Conservation (phyloP, 169 alveolate species). For the Blepharisma undulans region DNA sequence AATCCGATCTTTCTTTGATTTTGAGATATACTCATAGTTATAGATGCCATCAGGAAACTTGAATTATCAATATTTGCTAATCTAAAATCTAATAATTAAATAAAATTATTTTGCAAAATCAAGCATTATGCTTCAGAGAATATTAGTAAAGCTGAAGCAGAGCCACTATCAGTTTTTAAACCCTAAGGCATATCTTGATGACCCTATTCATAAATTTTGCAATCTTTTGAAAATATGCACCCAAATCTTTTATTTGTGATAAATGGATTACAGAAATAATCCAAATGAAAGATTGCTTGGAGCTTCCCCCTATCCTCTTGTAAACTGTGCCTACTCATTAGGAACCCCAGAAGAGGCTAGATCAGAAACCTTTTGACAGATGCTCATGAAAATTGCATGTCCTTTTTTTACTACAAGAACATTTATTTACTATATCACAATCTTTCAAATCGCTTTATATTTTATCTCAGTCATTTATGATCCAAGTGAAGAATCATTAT, state of each 20-base stretch:
- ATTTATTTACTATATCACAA: constrained; percentile 27
- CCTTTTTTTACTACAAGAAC: constrained; percentile 1
- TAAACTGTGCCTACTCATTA: background rate
- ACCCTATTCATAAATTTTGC: constrained; percentile 26
- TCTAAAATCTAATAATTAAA: too few species aligned
- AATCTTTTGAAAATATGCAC: too few species aligned
- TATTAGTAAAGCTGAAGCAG: too few species aligned
- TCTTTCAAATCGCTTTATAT: constrained; percentile 9
- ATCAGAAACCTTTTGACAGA: constrained; percentile 36
- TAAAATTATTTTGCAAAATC: too few species aligned
- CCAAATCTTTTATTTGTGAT: too few species aligned
- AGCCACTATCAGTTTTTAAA: too few species aligned
- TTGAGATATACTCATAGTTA: too few species aligned
- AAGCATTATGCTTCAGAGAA: too few species aligned
- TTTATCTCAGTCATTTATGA: constrained; percentile 17
- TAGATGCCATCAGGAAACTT: too few species aligned
- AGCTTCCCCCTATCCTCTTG: background rate
- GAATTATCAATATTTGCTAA: too few species aligned
- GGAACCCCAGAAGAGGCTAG: constrained; percentile 40
- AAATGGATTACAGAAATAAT: background rate
- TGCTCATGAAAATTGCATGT: constrained; percentile 28
- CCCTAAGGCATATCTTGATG: too few species aligned
- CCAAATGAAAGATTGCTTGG: background rate
- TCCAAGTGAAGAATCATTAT: background rate
- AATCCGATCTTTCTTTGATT: too few species aligned